Base-by-base conservation (phyloP, 805 yeast species). In the Saccharomycopsis amapae region DNA sequence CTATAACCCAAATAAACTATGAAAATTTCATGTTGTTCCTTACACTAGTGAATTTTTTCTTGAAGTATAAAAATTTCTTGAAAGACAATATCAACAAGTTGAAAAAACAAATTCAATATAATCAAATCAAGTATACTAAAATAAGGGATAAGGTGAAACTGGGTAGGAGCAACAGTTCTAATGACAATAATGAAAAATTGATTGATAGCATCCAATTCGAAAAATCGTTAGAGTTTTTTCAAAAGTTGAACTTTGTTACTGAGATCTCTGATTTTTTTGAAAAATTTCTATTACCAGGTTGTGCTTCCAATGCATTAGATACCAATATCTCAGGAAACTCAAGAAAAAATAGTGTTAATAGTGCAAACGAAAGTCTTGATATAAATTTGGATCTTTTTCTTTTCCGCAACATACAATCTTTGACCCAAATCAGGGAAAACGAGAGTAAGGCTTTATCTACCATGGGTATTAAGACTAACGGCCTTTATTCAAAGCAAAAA, bases 181-280 rank as follows among this genome's bases (percentile, higher is more conserved):
- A n/a, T n/a, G n/a, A n/a, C n/a, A 7, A 26, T 9, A 26, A 26
- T 26, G 30, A 26, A 12, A 22, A 32, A 22, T 22, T 10, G 9
- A 25, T 37, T n/a, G 49, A 45, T 15, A 42, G 20, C 17, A 5
- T 42, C 15, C 47, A 46, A 31, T 46, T 46, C 42, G 44, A 46
- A 13, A 41, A 42, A n/a, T 36, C 47, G 4, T 25, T 46, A 4
- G 46, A 46, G 23, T 36, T 30, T 22, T 37, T 38, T 28, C 50
- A 46, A 31, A 41, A 42, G 34, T 23, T 46, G n/a, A 46, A 36
- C 25, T 42, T 46, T 31, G 23, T 46, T 17, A 26, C 42, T 26
- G 50, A 46, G 18, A 36, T 46, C 12, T 3, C 50, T 10, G 43
- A 42, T 17, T 46, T 37, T 38, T 46, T 46, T 24, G 50, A 46